These are phyloP conservation scores for Paecilomyces sp. DNA, from an alignment of 2,329 filamentous ascomycete genomes.

Conservation along the genomic window DNA sequence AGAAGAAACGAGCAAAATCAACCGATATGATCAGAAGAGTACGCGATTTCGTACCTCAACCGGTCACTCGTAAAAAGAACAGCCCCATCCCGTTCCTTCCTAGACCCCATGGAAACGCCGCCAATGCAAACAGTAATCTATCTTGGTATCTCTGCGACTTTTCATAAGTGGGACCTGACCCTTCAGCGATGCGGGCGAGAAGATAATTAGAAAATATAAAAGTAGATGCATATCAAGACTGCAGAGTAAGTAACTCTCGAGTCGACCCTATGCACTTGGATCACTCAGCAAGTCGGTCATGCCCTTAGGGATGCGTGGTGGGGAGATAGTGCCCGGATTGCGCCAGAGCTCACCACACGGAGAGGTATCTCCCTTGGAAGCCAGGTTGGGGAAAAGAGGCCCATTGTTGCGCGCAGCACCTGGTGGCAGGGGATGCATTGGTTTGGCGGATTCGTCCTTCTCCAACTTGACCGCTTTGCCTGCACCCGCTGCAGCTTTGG, in stretches of 20 bases:
- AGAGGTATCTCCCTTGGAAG: constrained; percentile 6
- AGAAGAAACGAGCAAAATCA: not conserved
- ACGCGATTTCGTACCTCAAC: not conserved
- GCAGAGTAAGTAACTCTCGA: not conserved
- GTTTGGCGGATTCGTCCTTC: constrained; percentile 17
- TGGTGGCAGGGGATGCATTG: constrained; percentile 28
- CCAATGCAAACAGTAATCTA: constrained; percentile 6
- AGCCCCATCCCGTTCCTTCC: not conserved
- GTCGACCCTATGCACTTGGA: not conserved
- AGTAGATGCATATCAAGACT: not conserved
- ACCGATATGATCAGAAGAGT: not conserved
- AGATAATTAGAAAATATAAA: not conserved
- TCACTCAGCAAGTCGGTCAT: constrained; percentile 1
- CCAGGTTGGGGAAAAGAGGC: constrained; percentile 20
- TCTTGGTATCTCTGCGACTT: constrained; percentile 6
- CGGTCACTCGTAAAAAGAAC: not conserved
- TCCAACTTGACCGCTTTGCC: constrained; percentile 19
- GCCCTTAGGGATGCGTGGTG: constrained; percentile 6
- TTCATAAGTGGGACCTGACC: not conserved
- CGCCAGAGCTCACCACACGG: constrained; percentile 6
- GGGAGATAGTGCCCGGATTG: constrained; percentile 9
- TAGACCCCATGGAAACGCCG: constrained; percentile 5
- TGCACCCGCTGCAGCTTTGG: constrained; percentile 10
- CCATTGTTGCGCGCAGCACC: constrained; percentile 30
- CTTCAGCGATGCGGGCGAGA: not conserved